phyloP scores from a whole-genome alignment of 2,329 filamentous ascomycete species.

The Beauveria bassiana region DNA sequence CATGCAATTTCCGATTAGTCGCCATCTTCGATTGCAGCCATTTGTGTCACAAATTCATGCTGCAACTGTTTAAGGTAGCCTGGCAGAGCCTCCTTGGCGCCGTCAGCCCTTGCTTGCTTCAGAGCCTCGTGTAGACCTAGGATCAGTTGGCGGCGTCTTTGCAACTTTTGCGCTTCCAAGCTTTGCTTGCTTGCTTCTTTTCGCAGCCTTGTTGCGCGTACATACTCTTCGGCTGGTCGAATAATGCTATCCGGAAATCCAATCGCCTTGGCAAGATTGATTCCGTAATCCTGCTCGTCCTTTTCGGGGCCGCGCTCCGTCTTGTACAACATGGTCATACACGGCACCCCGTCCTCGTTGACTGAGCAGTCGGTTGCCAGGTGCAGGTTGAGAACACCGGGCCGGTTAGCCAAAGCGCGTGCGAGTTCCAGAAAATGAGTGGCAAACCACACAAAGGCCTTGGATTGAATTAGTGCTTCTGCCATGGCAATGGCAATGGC shows the following conservation, averaged over 20 bases:
- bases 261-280: conserved; percentile 69
- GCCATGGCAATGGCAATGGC: conserved; percentile 86
- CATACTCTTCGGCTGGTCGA: conserved; percentile 58
- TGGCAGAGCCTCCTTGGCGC: conserved; percentile 52
- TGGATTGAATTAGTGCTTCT: conserved; percentile 74
- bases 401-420: conserved; percentile 63
- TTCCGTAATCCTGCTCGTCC: conserved; percentile 67
- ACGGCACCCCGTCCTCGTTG: conserved; percentile 40
- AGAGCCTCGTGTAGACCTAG: conserved; percentile 67
- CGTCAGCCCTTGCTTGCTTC: conserved; percentile 56
- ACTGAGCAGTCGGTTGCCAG: conserved; percentile 59
- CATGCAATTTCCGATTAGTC: neutral
- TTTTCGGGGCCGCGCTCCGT: conserved; percentile 63
- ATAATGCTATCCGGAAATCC: conserved; percentile 64
- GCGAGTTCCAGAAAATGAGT: conserved; percentile 87
- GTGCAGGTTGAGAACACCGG: conserved; percentile 76
- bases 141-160: conserved; percentile 63
- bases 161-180: conserved; percentile 49
- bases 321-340: conserved; percentile 84
- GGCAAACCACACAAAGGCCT: conserved; percentile 80
- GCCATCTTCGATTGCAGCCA: conserved; percentile 7
- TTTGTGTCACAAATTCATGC: conserved; percentile 11
- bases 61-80: conserved; percentile 54
- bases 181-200: conserved; percentile 50
- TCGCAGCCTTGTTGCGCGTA: conserved; percentile 51